A percentile compares a stretch with the other conserved stretches of the same genome.
These are phyloP conservation scores for Clavispora phyllophila DNA, from an alignment of 805 yeast species.

Conservation along the genomic window DNA sequence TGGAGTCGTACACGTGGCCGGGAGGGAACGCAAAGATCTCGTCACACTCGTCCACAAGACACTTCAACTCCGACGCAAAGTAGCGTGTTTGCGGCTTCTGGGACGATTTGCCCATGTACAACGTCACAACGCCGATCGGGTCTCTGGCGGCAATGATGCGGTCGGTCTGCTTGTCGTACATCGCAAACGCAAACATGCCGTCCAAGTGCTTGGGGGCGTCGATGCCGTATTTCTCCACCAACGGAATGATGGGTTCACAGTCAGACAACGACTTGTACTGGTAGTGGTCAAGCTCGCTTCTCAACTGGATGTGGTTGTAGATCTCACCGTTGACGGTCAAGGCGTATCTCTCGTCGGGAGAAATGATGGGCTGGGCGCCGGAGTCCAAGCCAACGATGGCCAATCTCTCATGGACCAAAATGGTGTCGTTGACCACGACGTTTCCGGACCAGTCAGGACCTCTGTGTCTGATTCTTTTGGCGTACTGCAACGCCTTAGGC, in stretches of 20 bases:
- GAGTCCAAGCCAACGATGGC: conserved; percentile 96
- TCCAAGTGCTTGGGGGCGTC: conserved; percentile 92
- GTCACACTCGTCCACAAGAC: conserved; percentile 93
- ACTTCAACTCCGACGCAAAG: conserved; percentile 93
- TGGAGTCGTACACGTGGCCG: conserved; percentile 93
- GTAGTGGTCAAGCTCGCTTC: conserved; percentile 72
- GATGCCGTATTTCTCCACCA: conserved; percentile 76
- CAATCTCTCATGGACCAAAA: conserved; percentile 90
- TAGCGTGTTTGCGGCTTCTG: conserved; percentile 70
- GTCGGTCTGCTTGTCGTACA: conserved; percentile 79
- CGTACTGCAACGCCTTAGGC: conserved; percentile 79
- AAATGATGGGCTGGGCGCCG: conserved; percentile 96
- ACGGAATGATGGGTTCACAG: conserved; percentile 96
- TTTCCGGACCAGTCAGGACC: conserved; percentile 99
- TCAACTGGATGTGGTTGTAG: conserved; percentile 89
- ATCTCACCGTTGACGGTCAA: conserved; percentile 97
- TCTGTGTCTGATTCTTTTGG: conserved; percentile 94
- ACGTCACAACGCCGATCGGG: conserved; percentile 94
- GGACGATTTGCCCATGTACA: conserved; percentile 85
- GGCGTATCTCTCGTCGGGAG: conserved; percentile 65
- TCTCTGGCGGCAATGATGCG: conserved; percentile 96
- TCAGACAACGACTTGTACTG: conserved; percentile 81
- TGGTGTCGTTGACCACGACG: conserved; percentile 77
- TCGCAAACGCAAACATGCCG: conserved; percentile 97
- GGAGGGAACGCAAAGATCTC: conserved; percentile 93